These are phyloP conservation scores for Nidularia sp. DNA, from an alignment of 768 basidiomycete genomes.

Conservation along the genomic window DNA sequence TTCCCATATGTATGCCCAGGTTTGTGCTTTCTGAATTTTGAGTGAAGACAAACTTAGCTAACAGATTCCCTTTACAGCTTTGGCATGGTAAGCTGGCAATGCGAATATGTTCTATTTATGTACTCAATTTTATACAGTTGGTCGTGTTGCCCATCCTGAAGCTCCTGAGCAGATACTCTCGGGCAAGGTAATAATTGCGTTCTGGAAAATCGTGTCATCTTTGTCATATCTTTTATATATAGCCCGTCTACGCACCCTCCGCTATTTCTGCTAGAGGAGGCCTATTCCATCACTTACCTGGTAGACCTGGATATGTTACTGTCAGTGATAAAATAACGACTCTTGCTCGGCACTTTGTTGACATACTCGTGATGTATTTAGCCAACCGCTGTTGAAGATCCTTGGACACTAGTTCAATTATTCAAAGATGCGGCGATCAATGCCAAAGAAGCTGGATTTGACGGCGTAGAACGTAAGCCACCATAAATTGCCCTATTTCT, in stretches of 20 bases:
- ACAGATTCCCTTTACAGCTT: conserved; percentile 8
- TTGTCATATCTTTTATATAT: background rate
- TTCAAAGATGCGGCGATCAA: conserved; percentile 42
- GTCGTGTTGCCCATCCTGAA: conserved; percentile 31
- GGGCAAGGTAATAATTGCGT: conserved; percentile 16
- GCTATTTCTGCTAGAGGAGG: conserved; percentile 37
- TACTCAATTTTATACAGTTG: conserved; percentile 14
- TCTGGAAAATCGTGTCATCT: conserved; percentile 2
- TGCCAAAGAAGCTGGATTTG: conserved; percentile 50
- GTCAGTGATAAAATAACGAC: conserved; percentile 10
- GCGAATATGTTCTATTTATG: background rate
- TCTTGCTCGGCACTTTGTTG: too few relatives aligned
- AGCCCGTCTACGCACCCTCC: conserved; percentile 43
- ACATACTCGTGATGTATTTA: conserved; percentile 5
- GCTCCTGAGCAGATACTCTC: conserved; percentile 31
- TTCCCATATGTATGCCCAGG: conserved; percentile 41
- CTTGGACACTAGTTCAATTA: conserved; percentile 27
- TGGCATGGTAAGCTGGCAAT: conserved; percentile 28
- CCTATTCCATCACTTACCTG: conserved; percentile 33
- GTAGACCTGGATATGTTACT: conserved; percentile 31
- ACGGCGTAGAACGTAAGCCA: conserved; percentile 46
- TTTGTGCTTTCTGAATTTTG: conserved; percentile 2
- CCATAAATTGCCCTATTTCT: background rate
- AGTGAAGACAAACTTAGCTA: background rate
- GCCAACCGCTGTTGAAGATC: conserved; percentile 40